Evolutionary conservation across 805 yeast species (phyloP).

Genomic region (Ogataea zsoltii): DNA sequence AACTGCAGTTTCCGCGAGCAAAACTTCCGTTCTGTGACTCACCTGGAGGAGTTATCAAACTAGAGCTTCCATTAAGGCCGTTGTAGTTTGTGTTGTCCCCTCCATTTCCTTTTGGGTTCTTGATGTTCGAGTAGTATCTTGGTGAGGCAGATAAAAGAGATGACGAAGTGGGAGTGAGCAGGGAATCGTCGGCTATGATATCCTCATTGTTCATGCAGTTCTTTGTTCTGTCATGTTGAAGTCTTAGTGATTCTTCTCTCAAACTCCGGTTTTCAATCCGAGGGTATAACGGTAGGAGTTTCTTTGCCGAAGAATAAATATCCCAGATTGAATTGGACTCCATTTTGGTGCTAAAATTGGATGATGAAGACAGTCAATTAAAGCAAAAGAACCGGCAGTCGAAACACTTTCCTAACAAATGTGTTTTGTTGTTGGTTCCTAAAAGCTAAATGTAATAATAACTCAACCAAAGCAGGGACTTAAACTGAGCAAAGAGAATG

Average conservation of each 20-base stretch:
- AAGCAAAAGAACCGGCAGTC: no score
- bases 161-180: constrained; percentile 25
- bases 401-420: no score
- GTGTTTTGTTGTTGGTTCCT: no score
- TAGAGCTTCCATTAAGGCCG: constrained; percentile 5
- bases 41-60: constrained; percentile 30
- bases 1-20: constrained; percentile 5
- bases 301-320: constrained; percentile 35
- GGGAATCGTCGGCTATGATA: constrained; percentile 17
- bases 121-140: constrained; percentile 1
- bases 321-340: constrained; percentile 38
- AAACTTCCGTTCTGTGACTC: constrained; percentile 11
- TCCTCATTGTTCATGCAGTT: constrained; percentile 13
- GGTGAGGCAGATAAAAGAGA: constrained; percentile 19
- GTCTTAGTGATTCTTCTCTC: constrained; percentile 30
- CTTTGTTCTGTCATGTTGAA: constrained; percentile 21
- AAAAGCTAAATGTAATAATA: no score
- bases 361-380: no score
- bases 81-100: not conserved
- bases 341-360: constrained; percentile 14
- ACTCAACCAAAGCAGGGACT: no score
- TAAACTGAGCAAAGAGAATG: no score
- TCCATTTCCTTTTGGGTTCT: constrained; percentile 1
- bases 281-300: constrained; percentile 34
- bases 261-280: constrained; percentile 33